Evolutionary conservation across 148 eudicot genomes (phyloP).

Genomic region (Dianthus caryophyllus): DNA sequence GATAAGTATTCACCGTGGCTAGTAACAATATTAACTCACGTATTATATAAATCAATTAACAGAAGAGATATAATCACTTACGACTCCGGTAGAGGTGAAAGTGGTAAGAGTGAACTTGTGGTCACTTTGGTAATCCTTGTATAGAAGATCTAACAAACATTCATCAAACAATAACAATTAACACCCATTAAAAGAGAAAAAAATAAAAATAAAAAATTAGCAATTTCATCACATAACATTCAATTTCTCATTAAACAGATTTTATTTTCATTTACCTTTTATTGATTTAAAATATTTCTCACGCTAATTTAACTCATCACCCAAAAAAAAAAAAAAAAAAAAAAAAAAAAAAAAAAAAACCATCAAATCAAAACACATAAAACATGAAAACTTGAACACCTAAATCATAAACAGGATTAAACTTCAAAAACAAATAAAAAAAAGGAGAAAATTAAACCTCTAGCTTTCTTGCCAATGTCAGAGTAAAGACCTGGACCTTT

Average conservation of each 20-base stretch:
- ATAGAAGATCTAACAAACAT: slow-evolving; percentile 64
- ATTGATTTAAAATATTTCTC: too few species aligned
- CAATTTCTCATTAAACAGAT: too few species aligned
- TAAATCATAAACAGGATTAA: not conserved
- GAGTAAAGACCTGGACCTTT: slow-evolving; percentile 96
- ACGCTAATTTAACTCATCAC: not conserved
- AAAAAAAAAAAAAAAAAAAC: not conserved
- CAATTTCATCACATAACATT: too few species aligned
- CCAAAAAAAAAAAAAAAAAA: not conserved
- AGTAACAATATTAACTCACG: not conserved
- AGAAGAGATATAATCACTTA: slow-evolving; percentile 25
- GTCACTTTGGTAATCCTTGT: slow-evolving; percentile 75
- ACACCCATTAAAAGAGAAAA: too few species aligned
- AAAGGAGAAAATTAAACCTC: slow-evolving; percentile 36
- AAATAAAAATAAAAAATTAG: too few species aligned
- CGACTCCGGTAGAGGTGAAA: slow-evolving; percentile 62
- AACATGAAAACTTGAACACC: not conserved
- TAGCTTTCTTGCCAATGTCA: slow-evolving; percentile 84
- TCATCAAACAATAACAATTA: not conserved
- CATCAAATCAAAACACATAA: not conserved
- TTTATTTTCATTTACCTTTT: too few species aligned
- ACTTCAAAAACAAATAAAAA: not conserved
- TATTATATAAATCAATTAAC: not conserved
- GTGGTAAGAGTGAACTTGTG: slow-evolving; percentile 80
- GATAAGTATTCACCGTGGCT: too few species aligned